Evolutionary conservation across 805 yeast species (phyloP).

Genomic region (Millerozyma acaciae): DNA sequence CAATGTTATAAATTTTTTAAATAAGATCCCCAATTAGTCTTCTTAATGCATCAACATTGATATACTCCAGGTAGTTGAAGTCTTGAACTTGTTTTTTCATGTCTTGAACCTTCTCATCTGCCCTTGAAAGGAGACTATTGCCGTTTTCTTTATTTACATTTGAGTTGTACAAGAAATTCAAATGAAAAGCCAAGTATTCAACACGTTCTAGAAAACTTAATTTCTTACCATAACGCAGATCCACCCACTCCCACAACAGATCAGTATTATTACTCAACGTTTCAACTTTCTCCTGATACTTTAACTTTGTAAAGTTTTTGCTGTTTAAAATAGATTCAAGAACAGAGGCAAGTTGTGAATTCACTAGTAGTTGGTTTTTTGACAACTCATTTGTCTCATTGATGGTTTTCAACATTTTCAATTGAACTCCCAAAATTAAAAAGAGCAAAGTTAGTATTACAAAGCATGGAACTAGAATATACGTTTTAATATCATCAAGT

Average conservation of each 20-base stretch:
- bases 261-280: conserved; percentile 4
- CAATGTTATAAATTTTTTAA: conserved; percentile 5
- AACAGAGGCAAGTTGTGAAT: conserved; percentile 12
- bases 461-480: conserved; percentile 13
- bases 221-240: conserved; percentile 12
- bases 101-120: conserved; percentile 6
- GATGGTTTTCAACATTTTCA: conserved; percentile 14
- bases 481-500: conserved; percentile 8
- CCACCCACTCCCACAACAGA: conserved; percentile 22
- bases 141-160: not conserved
- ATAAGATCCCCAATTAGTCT: conserved; percentile 9
- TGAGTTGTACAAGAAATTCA: conserved; percentile 10
- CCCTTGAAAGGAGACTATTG: not conserved
- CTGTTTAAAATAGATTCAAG: conserved; percentile 3
- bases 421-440: conserved; percentile 18
- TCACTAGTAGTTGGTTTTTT: conserved; percentile 17
- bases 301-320: conserved; percentile 2
- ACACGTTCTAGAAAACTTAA: conserved; percentile 15
- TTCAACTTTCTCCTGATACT: conserved; percentile 1
- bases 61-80: conserved; percentile 10
- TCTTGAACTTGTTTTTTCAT: conserved; percentile 10
- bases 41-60: conserved; percentile 10
- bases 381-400: conserved; percentile 21
- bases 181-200: conserved; percentile 17
- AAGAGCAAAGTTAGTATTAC: conserved; percentile 18